A percentile compares a stretch with the other conserved stretches of the same genome.
phyloP scores from a whole-genome alignment of 306 rosid genomes.

The Cicer cuneatum region DNA sequence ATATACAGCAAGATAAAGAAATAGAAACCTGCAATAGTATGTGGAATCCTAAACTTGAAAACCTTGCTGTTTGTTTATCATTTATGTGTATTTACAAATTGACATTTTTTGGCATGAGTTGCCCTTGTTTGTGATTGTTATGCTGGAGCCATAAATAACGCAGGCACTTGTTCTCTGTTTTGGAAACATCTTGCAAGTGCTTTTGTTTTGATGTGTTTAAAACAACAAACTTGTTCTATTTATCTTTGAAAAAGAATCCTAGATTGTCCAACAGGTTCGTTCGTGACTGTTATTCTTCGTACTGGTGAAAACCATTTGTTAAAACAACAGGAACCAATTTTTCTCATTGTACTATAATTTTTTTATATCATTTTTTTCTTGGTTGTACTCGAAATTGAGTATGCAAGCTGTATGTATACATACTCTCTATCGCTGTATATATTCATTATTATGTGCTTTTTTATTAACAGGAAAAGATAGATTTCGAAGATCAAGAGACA shows the following conservation, averaged over 20 bases:
- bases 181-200: not conserved
- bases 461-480: slow-evolving; percentile 57
- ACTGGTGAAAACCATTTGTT: not conserved
- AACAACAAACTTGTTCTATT: slow-evolving; percentile 2
- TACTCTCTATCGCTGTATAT: slow-evolving; percentile 14
- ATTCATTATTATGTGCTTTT: slow-evolving; percentile 37
- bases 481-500: slow-evolving; percentile 62
- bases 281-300: not conserved
- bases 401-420: not conserved
- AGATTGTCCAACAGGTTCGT: slow-evolving; percentile 26
- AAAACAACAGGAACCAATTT: slow-evolving; percentile 12
- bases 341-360: slow-evolving; percentile 22
- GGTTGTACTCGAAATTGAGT: slow-evolving; percentile 3
- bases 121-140: slow-evolving; percentile 9
- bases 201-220: slow-evolving; percentile 19
- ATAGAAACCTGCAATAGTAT: not conserved
- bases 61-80: slow-evolving; percentile 35
- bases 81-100: slow-evolving; percentile 19
- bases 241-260: slow-evolving; percentile 13
- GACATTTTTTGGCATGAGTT: not conserved
- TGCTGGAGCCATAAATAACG: slow-evolving; percentile 13
- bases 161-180: slow-evolving; percentile 2
- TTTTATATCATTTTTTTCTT: slow-evolving; percentile 3
- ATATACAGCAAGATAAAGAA: slow-evolving; percentile 17
- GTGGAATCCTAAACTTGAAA: slow-evolving; percentile 34